These are phyloP conservation scores for Domatiomyces catenatus DNA, from an alignment of 2,329 filamentous ascomycete genomes.

Conservation along the genomic window DNA sequence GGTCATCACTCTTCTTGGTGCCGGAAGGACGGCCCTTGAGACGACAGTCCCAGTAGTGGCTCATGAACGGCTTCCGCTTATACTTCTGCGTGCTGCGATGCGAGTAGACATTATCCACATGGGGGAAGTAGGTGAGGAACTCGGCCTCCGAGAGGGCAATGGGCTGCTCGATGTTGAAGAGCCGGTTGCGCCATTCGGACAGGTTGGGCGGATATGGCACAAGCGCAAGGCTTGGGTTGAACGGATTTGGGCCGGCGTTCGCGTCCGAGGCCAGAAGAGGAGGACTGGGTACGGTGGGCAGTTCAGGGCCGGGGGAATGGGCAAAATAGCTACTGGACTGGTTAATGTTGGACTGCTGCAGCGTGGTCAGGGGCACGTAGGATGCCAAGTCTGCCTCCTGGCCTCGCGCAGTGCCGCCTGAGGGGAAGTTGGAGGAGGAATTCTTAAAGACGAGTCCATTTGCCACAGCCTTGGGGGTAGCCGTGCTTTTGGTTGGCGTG, in stretches of 20 bases:
- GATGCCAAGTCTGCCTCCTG: slow-evolving; percentile 3
- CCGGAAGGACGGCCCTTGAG: slow-evolving; percentile 66
- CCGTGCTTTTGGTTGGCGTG: not conserved
- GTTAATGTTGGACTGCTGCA: slow-evolving; percentile 10
- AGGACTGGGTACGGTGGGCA: slow-evolving; percentile 1
- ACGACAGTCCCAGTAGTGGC: slow-evolving; percentile 73
- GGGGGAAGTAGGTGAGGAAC: slow-evolving; percentile 66
- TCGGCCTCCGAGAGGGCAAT: slow-evolving; percentile 60
- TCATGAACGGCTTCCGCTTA: slow-evolving; percentile 68
- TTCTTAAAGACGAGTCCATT: slow-evolving; percentile 11
- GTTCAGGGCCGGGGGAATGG: slow-evolving; percentile 1
- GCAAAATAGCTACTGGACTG: slow-evolving; percentile 10
- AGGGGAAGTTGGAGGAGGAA: slow-evolving; percentile 10
- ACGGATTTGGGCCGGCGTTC: slow-evolving; percentile 9
- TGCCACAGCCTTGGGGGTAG: not conserved
- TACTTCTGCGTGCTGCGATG: slow-evolving; percentile 68
- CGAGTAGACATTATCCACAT: slow-evolving; percentile 73
- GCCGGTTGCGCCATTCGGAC: slow-evolving; percentile 51
- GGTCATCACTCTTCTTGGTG: slow-evolving; percentile 58
- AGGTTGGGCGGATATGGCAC: slow-evolving; percentile 52
- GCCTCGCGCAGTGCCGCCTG: slow-evolving; percentile 3
- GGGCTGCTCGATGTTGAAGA: slow-evolving; percentile 61
- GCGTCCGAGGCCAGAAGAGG: slow-evolving; percentile 1
- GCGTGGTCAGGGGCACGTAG: slow-evolving; percentile 6
- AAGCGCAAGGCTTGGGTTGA: slow-evolving; percentile 12